phyloP scores from a whole-genome alignment of 192 early-diverging fungal genomes.

The Diversispora eburnea region DNA sequence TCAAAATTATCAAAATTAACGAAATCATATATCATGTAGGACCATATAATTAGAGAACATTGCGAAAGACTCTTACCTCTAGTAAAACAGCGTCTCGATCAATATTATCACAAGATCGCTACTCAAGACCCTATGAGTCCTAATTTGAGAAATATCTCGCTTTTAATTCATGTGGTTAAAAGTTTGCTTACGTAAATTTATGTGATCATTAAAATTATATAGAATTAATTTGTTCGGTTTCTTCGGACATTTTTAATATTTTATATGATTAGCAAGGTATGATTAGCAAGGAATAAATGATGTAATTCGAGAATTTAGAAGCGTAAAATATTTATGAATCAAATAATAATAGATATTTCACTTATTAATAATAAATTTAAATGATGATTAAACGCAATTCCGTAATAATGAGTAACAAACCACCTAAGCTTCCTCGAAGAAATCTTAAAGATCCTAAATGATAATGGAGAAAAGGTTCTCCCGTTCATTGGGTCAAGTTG shows the following conservation, averaged over 20 bases:
- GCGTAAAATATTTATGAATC: too few relatives aligned
- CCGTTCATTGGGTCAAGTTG: neutral
- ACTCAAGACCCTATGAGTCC: slow-evolving; percentile 11
- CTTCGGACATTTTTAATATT: too few relatives aligned
- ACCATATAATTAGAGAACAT: slow-evolving; percentile 34
- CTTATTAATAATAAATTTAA: too few relatives aligned
- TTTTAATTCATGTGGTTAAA: slow-evolving; percentile 19
- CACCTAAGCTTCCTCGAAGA: slow-evolving; percentile 8
- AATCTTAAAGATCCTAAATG: slow-evolving; percentile 13
- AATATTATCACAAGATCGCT: slow-evolving; percentile 22
- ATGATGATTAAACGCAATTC: neutral
- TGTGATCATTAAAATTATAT: neutral
- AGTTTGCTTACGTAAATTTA: neutral
- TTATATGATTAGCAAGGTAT: too few relatives aligned
- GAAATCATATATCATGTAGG: slow-evolving; percentile 33
- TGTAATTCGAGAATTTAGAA: too few relatives aligned
- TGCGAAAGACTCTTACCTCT: slow-evolving; percentile 33
- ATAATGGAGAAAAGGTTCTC: neutral
- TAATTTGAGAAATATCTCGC: slow-evolving; percentile 13
- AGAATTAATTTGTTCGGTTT: too few relatives aligned
- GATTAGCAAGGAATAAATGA: too few relatives aligned
- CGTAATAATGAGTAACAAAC: neutral
- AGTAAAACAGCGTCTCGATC: slow-evolving; percentile 34
- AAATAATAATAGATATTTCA: too few relatives aligned
- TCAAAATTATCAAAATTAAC: slow-evolving; percentile 28